Evolutionary conservation across 306 rosid genomes (phyloP), one percentile per base, ranked within the genome.

Genomic region (Canavalia ensiformis): DNA sequence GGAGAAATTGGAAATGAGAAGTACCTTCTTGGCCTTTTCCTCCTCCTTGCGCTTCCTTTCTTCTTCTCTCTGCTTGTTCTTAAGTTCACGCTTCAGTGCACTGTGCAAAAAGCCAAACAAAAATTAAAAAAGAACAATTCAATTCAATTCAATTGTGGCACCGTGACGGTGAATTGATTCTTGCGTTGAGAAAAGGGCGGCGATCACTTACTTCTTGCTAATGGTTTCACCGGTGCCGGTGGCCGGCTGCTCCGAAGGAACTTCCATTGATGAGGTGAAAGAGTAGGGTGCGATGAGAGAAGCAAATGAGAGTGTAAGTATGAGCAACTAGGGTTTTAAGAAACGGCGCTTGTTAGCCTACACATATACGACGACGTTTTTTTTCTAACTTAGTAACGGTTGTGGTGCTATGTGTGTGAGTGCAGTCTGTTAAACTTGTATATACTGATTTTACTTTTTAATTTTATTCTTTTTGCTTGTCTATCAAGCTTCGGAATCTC

Each of bases 41-140:
- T 92, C 95, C 80, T 92, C 98, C 81, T 90, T 94, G 33, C 90
- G 91, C 79, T 65, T 75, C 70, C 91, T 84, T 71, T 89, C 92
- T 10, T 94, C 97, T 84, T 94, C 98, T 85, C 49, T 89, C 85
- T 92, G 90, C 79, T 87, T 92, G 54, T 70, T 80, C 88, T 94
- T 94, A 37, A 81, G 51, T 64, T 92, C 98, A 59, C 91, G 91
- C 86, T 94, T 94, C 67, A 77, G 86, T 37, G 94, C 98, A 84
- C 98, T 94, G 87, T 25, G 11, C 11, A 49, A 49, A 52, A 77
- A 63, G 13, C 29, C 33, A 34, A 34, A 52, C 79, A 62, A 33
- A 29, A 39, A 42, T 8, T 42, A 8, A 12, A 46, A 68, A 49
- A 4, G 4, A 25, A 54, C 8, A 10, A 6, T 0, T 2, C 7